phyloP scores from a whole-genome alignment of 805 yeast species.

The Suhomyces prunicola region DNA sequence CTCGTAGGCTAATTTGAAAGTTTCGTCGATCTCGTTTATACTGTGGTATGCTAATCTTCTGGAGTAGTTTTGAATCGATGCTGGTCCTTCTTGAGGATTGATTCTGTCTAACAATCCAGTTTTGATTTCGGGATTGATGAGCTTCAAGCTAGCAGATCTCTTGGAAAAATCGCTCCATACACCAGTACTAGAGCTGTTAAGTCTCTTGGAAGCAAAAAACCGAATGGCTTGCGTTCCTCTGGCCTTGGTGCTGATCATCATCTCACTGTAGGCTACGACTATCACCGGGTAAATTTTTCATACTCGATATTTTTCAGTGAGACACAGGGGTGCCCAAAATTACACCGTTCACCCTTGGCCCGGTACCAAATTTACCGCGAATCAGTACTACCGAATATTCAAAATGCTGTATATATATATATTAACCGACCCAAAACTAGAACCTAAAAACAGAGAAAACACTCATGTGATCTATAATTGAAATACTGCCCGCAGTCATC shows the following conservation, averaged over 20 bases:
- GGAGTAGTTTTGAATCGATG: slow-evolving; percentile 42
- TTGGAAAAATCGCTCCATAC: slow-evolving; percentile 34
- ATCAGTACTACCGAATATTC: neutral
- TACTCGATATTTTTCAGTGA: neutral
- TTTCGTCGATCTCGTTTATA: slow-evolving; percentile 67
- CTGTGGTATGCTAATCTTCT: slow-evolving; percentile 56
- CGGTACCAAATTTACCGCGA: neutral
- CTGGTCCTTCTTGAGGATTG: slow-evolving; percentile 45
- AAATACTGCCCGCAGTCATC: neutral
- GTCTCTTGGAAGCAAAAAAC: slow-evolving; percentile 1
- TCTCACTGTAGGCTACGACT: neutral
- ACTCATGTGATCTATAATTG: neutral
- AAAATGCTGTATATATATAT: neutral
- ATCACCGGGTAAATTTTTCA: slow-evolving; percentile 1
- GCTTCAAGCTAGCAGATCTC: slow-evolving; percentile 27
- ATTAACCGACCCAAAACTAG: neutral
- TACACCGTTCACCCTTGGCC: neutral
- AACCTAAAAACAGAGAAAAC: neutral
- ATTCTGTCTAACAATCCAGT: slow-evolving; percentile 22
- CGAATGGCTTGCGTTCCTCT: neutral
- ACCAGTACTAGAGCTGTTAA: slow-evolving; percentile 10
- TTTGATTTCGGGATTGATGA: slow-evolving; percentile 17
- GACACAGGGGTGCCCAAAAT: neutral
- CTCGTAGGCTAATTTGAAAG: slow-evolving; percentile 67
- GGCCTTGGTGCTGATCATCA: slow-evolving; percentile 1